These are phyloP conservation scores for Calocybe indica DNA, from an alignment of 768 basidiomycete species.

Conservation along the genomic window DNA sequence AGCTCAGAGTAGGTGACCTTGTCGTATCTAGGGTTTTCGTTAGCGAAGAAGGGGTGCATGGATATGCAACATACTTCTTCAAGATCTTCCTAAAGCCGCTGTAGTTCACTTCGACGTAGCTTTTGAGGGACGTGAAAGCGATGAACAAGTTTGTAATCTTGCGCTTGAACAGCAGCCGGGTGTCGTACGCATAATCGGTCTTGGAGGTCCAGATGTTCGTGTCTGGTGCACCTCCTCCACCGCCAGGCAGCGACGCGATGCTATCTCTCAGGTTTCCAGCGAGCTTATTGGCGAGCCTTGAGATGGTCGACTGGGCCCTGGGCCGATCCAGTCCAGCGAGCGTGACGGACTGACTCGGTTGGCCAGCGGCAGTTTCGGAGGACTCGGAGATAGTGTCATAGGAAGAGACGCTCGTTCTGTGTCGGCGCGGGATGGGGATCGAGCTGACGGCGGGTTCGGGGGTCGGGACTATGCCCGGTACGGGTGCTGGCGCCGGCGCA, in stretches of 20 bases:
- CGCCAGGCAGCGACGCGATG: conserved; percentile 28
- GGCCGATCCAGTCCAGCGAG: too few relatives aligned
- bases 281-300: conserved; percentile 41
- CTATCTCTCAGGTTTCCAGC: conserved; percentile 44
- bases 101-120: conserved; percentile 89
- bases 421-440: too few relatives aligned
- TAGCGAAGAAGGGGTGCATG: neutral
- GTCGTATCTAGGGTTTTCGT: conserved; percentile 61
- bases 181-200: conserved; percentile 78
- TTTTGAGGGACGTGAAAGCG: conserved; percentile 65
- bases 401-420: too few relatives aligned
- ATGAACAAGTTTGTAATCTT: conserved; percentile 81
- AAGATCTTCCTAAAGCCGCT: conserved; percentile 93
- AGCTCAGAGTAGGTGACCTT: conserved; percentile 73
- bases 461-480: too few relatives aligned
- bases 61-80: conserved; percentile 65
- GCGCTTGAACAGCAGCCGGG: conserved; percentile 83
- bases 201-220: conserved; percentile 73
- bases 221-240: conserved; percentile 6
- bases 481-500: too few relatives aligned
- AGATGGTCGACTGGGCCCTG: conserved; percentile 13
- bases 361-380: too few relatives aligned
- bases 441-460: too few relatives aligned
- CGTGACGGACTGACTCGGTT: too few relatives aligned
- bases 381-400: too few relatives aligned